A percentile compares a stretch with the other conserved stretches of the same genome.
Evolutionary conservation across 768 basidiomycete species (phyloP).

Genomic region (Pisolithus tinctorius): DNA sequence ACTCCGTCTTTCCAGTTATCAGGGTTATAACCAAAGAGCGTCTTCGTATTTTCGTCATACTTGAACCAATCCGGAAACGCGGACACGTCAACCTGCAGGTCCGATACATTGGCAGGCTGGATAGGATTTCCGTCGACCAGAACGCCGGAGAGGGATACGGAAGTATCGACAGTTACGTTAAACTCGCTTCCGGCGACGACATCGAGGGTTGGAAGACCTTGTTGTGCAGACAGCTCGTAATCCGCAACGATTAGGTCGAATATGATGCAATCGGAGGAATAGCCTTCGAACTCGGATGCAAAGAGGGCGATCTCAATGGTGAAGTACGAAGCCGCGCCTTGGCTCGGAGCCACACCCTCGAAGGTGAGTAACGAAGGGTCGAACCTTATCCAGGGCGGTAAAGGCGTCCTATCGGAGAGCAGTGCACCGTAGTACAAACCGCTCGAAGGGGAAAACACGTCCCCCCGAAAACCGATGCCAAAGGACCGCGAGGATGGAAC

Average conservation of each 20-base stretch:
- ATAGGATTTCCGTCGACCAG: constrained; percentile 55
- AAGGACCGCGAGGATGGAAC: constrained; percentile 85
- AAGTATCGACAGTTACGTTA: constrained; percentile 44
- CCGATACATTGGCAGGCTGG: constrained; percentile 50
- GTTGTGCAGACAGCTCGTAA: constrained; percentile 54
- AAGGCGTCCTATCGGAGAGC: constrained; percentile 56
- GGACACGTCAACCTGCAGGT: constrained; percentile 53
- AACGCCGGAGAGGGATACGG: constrained; percentile 56
- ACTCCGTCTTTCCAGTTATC: constrained; percentile 28
- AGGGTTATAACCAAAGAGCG: constrained; percentile 62
- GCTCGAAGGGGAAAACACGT: constrained; percentile 48
- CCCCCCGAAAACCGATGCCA: constrained; percentile 72
- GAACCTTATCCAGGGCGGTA: constrained; percentile 76
- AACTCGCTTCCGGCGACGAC: constrained; percentile 53
- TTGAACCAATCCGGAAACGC: constrained; percentile 49
- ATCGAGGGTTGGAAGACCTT: constrained; percentile 60
- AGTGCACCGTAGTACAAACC: constrained; percentile 58
- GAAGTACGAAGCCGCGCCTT: constrained; percentile 32
- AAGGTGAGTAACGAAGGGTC: constrained; percentile 63
- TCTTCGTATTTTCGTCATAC: constrained; percentile 50
- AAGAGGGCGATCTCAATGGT: constrained; percentile 50
- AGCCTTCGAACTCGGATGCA: constrained; percentile 70
- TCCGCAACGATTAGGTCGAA: constrained; percentile 64
- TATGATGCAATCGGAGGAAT: constrained; percentile 47
- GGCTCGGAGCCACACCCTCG: constrained; percentile 65